Conservation (phyloP, 345 rosid species). For the Eutrema japonicum region DNA sequence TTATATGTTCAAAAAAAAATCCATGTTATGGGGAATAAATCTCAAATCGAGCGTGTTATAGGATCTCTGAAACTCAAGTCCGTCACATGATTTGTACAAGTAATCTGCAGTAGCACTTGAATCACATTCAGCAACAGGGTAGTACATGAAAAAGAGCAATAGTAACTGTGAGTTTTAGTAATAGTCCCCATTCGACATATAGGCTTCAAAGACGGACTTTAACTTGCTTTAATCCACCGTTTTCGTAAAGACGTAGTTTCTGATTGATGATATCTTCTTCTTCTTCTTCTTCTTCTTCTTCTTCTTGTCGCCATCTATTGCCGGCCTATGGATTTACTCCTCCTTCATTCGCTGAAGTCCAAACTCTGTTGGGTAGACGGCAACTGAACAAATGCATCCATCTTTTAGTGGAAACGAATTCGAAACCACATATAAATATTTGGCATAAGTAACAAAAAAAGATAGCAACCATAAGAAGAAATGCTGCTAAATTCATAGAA, state of each 20-base stretch:
- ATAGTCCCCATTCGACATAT: background rate
- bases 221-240: constrained; percentile 73
- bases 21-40: constrained; percentile 90
- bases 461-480: constrained; percentile 6
- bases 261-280: constrained; percentile 53
- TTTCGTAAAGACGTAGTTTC: constrained; percentile 79
- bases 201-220: background rate
- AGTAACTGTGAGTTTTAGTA: background rate
- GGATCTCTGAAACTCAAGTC: constrained; percentile 85
- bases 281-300: constrained; percentile 49
- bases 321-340: constrained; percentile 93
- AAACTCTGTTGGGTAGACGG: constrained; percentile 89
- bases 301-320: constrained; percentile 57
- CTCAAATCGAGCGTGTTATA: constrained; percentile 90
- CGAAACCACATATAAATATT: constrained; percentile 75
- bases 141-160: constrained; percentile 58
- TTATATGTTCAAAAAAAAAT: constrained; percentile 1
- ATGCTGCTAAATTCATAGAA: background rate
- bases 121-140: constrained; percentile 87
- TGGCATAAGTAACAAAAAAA: constrained; percentile 56
- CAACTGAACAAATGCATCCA: constrained; percentile 70
- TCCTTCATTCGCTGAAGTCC: constrained; percentile 89
- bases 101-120: constrained; percentile 80
- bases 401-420: constrained; percentile 81
- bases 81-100: constrained; percentile 83